phyloP scores from a whole-genome alignment of 139 green algal species.

The Edaphochlamys debaryana region DNA sequence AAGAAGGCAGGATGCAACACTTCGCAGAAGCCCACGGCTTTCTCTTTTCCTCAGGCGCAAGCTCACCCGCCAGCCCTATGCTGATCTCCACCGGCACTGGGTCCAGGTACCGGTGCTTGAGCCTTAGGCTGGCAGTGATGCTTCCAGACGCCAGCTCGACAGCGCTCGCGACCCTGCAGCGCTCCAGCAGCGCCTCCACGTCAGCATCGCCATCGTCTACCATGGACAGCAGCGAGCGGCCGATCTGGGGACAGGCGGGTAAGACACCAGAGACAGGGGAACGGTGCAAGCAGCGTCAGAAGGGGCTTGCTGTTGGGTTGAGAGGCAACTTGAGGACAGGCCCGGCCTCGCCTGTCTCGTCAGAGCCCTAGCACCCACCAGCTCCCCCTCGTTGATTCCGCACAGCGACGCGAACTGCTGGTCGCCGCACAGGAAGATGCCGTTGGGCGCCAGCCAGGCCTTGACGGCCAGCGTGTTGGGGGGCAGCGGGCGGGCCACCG shows the following conservation, averaged over 20 bases:
- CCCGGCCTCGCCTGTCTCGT: too few relatives aligned
- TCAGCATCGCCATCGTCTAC: neutral
- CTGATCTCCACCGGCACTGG: constrained; percentile 13
- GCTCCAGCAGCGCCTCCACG: neutral
- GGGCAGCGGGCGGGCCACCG: neutral
- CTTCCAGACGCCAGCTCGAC: neutral
- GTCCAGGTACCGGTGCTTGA: constrained; percentile 25
- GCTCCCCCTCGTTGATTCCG: neutral
- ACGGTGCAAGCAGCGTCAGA: too few relatives aligned
- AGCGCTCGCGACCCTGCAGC: neutral
- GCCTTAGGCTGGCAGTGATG: neutral
- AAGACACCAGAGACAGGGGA: too few relatives aligned
- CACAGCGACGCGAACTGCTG: constrained; percentile 2
- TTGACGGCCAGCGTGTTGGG: neutral
- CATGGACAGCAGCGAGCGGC: neutral
- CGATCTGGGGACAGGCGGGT: neutral
- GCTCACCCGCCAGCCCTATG: constrained; percentile 6
- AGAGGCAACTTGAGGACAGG: too few relatives aligned
- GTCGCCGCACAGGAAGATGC: neutral
- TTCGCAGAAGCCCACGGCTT: too few relatives aligned
- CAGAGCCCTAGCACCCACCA: too few relatives aligned
- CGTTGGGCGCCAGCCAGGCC: neutral
- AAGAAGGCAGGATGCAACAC: too few relatives aligned
- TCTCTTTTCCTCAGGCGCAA: too few relatives aligned
- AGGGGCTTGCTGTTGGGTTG: too few relatives aligned